Conservation (phyloP, 495 filamentous ascomycete genomes). For the Aspergillus nidulans region DNA sequence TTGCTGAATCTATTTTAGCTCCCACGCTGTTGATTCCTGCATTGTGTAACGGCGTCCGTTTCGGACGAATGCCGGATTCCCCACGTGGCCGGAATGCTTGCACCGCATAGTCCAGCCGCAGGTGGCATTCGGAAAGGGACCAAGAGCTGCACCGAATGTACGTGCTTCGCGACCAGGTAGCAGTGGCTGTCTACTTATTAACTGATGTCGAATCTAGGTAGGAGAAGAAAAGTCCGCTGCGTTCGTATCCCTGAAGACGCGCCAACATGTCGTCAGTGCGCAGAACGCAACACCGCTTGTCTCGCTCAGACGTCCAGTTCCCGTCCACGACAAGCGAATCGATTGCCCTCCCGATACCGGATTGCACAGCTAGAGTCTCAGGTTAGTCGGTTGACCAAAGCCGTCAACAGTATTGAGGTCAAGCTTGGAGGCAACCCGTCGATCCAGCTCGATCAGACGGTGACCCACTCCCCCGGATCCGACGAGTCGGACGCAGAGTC, state of each 20-base stretch:
- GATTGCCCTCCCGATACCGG: constrained; percentile 21
- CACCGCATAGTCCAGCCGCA: background rate
- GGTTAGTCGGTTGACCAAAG: constrained; percentile 18
- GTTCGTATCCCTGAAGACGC: constrained; percentile 21
- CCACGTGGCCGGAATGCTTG: background rate
- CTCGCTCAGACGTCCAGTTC: constrained; percentile 18
- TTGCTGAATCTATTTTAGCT: background rate
- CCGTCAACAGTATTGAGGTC: constrained; percentile 16
- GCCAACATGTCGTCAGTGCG: constrained; percentile 20
- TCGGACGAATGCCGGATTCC: background rate
- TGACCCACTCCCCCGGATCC: background rate
- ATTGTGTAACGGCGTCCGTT: background rate
- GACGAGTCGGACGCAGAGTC: constrained; percentile 9
- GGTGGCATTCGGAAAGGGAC: constrained; percentile 28
- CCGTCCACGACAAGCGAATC: constrained; percentile 7
- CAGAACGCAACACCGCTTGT: constrained; percentile 21
- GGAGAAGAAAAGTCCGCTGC: constrained; percentile 27
- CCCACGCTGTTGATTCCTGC: background rate
- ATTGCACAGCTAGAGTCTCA: constrained; percentile 24
- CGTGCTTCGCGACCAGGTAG: no score
- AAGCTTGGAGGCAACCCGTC: constrained; percentile 15
- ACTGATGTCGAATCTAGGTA: constrained; percentile 12
- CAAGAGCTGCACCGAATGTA: constrained; percentile 40
- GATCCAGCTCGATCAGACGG: background rate
- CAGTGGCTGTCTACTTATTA: background rate